Percentiles rank a stretch among this genome's conserved stretches.
phyloP scores from a whole-genome alignment of 2,329 filamentous ascomycete genomes.

The Aspergillus tamarii region DNA sequence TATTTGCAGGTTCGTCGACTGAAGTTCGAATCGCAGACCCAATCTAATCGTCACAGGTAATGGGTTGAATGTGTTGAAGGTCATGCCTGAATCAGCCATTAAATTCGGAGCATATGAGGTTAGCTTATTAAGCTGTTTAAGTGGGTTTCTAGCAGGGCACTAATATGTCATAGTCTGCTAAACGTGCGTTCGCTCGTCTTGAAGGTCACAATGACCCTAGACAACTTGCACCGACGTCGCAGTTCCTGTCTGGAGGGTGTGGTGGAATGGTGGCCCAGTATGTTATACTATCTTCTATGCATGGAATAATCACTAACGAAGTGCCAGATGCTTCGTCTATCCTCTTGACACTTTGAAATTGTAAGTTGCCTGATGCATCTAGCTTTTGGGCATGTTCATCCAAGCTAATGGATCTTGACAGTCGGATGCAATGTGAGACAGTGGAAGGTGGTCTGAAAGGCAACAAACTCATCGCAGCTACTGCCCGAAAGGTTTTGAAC shows the following conservation, averaged over 20 bases:
- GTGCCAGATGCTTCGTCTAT: constrained; percentile 79
- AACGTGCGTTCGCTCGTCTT: constrained; percentile 79
- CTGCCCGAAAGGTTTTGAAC: constrained; percentile 82
- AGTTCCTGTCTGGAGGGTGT: constrained; percentile 86
- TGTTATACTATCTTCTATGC: constrained; percentile 23
- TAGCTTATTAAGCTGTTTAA: constrained; percentile 24
- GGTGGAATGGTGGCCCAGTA: constrained; percentile 95
- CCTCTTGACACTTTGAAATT: constrained; percentile 74
- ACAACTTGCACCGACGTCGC: constrained; percentile 78
- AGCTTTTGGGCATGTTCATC: neutral
- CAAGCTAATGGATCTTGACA: constrained; percentile 31
- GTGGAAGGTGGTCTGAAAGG: constrained; percentile 83
- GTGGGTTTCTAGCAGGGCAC: constrained; percentile 3
- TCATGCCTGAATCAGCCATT: constrained; percentile 98
- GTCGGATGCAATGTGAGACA: constrained; percentile 90
- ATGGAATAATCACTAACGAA: constrained; percentile 26
- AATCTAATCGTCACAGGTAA: constrained; percentile 66
- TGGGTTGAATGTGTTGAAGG: constrained; percentile 93
- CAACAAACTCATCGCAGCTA: constrained; percentile 78
- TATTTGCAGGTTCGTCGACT: constrained; percentile 80
- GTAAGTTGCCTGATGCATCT: constrained; percentile 42
- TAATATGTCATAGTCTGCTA: constrained; percentile 65
- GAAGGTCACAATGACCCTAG: constrained; percentile 86
- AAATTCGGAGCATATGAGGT: constrained; percentile 96
- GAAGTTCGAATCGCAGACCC: neutral